Conservation (phyloP, 805 yeast genomes). For the Kodamaea sagamina region DNA sequence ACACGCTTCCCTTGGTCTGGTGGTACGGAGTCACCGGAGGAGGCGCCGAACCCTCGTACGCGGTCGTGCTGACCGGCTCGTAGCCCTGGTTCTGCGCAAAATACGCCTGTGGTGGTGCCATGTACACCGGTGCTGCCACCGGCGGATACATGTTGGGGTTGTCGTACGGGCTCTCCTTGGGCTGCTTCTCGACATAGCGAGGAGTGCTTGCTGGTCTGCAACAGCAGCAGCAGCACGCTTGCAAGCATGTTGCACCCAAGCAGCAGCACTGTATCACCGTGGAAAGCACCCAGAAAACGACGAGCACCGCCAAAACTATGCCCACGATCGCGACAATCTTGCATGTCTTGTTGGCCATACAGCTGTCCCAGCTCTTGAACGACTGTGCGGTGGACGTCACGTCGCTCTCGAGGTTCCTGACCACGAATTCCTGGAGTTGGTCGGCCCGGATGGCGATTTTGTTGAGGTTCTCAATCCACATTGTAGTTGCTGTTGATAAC, state of each 20-base stretch:
- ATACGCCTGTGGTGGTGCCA: conserved; percentile 18
- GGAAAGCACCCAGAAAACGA: conserved; percentile 57
- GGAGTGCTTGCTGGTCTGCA: conserved; percentile 28
- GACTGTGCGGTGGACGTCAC: conserved; percentile 46
- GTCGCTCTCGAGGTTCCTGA: conserved; percentile 16
- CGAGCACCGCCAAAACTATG: conserved; percentile 56
- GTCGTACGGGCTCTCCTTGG: conserved; percentile 23
- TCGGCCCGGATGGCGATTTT: conserved; percentile 10
- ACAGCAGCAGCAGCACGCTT: conserved; percentile 52
- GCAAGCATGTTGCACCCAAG: conserved; percentile 51
- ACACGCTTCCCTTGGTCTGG: neutral
- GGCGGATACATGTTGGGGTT: conserved; percentile 41
- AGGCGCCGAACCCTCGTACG: conserved; percentile 11
- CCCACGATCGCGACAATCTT: conserved; percentile 77
- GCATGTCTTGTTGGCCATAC: conserved; percentile 77
- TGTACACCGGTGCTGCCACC: conserved; percentile 17
- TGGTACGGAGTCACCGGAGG: conserved; percentile 8
- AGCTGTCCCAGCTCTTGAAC: conserved; percentile 70
- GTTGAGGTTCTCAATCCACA: conserved; percentile 13
- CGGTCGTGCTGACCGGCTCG: conserved; percentile 15
- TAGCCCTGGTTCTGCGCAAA: conserved; percentile 17
- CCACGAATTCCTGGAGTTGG: conserved; percentile 7
- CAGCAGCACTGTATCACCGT: conserved; percentile 57
- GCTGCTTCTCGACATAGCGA: conserved; percentile 19
- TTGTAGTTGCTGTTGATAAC: conserved; percentile 2